Percentiles rank a stretch among this genome's conserved stretches.
These are phyloP conservation scores for Kodamaea kaohsiungensis DNA, from an alignment of 805 yeast genomes.

Conservation along the genomic window DNA sequence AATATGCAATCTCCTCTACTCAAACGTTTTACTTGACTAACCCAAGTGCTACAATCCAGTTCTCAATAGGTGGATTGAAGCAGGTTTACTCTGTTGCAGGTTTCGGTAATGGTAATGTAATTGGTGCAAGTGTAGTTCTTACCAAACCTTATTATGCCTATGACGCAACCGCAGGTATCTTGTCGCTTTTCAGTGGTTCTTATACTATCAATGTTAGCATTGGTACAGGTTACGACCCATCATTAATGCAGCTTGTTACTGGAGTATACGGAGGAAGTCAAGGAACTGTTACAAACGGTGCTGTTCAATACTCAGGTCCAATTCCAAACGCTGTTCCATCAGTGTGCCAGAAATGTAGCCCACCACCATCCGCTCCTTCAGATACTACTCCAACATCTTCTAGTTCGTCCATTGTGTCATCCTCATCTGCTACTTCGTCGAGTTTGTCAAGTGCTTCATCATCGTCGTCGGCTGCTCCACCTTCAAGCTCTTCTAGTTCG, in stretches of 20 bases:
- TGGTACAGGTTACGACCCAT: constrained; percentile 12
- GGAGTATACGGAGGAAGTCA: constrained; percentile 9
- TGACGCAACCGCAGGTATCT: constrained; percentile 17
- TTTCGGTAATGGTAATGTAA: constrained; percentile 28
- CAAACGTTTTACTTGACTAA: constrained; percentile 14
- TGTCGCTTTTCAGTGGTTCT: not conserved
- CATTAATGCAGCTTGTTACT: constrained; percentile 4
- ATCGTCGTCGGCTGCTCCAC: too few relatives aligned
- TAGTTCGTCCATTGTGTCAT: too few relatives aligned
- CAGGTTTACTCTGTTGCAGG: constrained; percentile 26
- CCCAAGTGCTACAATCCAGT: constrained; percentile 8
- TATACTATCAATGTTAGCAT: constrained; percentile 9
- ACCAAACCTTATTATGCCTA: not conserved
- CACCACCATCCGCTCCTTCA: too few relatives aligned
- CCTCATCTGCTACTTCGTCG: too few relatives aligned
- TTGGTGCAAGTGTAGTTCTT: constrained; percentile 11
- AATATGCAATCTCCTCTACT: constrained; percentile 1
- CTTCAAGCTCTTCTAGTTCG: too few relatives aligned
- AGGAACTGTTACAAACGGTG: constrained; percentile 7
- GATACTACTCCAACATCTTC: too few relatives aligned
- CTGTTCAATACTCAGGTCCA: constrained; percentile 12
- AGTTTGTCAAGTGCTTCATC: too few relatives aligned
- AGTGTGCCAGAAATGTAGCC: too few relatives aligned
- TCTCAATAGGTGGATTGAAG: constrained; percentile 16
- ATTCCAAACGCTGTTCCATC: not conserved